These are phyloP conservation scores for Trifolium pratense DNA, from an alignment of 306 rosid genomes.

Conservation along the genomic window DNA sequence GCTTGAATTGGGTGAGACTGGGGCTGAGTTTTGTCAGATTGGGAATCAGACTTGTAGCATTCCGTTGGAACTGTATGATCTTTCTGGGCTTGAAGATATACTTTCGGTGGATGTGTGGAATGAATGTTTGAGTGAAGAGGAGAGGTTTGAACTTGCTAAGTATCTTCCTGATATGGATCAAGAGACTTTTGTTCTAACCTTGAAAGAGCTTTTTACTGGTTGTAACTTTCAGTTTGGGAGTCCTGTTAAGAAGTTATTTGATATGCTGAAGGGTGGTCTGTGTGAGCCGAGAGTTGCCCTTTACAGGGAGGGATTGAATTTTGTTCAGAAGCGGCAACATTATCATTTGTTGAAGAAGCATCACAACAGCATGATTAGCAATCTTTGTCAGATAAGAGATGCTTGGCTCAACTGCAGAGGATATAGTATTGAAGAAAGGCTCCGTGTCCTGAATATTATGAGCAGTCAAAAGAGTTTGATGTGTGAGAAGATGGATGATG, in stretches of 20 bases:
- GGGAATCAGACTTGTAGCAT: conserved; percentile 93
- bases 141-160: conserved; percentile 79
- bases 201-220: conserved; percentile 81
- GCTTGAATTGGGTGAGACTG: conserved; percentile 92
- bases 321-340: conserved; percentile 80
- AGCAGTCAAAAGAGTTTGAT: conserved; percentile 88
- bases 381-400: conserved; percentile 90
- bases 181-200: conserved; percentile 68
- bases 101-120: conserved; percentile 93
- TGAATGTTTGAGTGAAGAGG: conserved; percentile 85
- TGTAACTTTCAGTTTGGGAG: conserved; percentile 88
- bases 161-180: conserved; percentile 94
- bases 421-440: conserved; percentile 91
- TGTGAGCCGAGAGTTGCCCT: conserved; percentile 98
- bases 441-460: conserved; percentile 84
- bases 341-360: conserved; percentile 90
- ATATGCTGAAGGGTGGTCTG: conserved; percentile 91
- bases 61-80: conserved; percentile 93
- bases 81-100: conserved; percentile 78
- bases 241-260: conserved; percentile 79
- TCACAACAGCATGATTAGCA: conserved; percentile 88
- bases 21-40: conserved; percentile 94
- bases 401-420: conserved; percentile 93
- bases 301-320: conserved; percentile 82
- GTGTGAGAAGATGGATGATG: conserved; percentile 76